Evolutionary conservation across 257 asterid species (phyloP).

Genomic region (Thymus quinquecostatus): DNA sequence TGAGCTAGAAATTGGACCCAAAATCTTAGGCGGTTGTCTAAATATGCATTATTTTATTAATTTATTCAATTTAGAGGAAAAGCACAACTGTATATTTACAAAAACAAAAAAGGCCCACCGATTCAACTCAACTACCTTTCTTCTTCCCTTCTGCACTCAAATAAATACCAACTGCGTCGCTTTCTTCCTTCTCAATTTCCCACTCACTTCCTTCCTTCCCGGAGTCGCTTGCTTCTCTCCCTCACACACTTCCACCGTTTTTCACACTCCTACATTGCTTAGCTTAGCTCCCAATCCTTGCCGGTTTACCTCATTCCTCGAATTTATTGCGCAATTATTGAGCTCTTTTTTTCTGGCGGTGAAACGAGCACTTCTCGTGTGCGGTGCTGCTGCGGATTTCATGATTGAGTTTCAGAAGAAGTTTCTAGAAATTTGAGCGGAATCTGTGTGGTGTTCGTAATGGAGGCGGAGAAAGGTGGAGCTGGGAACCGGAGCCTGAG

Average conservation of each 20-base stretch:
- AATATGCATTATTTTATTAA: background rate
- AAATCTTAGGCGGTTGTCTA: background rate
- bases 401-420: slow-evolving; percentile 22
- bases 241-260: slow-evolving; percentile 34
- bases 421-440: slow-evolving; percentile 18
- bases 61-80: background rate
- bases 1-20: no score
- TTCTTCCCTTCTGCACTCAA: slow-evolving; percentile 25
- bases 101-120: slow-evolving; percentile 25
- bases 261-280: slow-evolving; percentile 30
- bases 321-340: slow-evolving; percentile 28
- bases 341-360: background rate
- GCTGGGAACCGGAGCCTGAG: slow-evolving; percentile 51
- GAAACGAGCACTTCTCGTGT: background rate
- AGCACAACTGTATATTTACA: background rate
- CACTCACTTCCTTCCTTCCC: slow-evolving; percentile 48
- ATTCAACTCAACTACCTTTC: slow-evolving; percentile 38
- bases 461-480: slow-evolving; percentile 56
- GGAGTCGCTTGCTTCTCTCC: slow-evolving; percentile 55
- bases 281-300: slow-evolving; percentile 38
- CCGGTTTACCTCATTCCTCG: slow-evolving; percentile 2
- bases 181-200: slow-evolving; percentile 47
- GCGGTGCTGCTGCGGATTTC: slow-evolving; percentile 27
- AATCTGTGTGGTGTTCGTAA: slow-evolving; percentile 21
- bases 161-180: slow-evolving; percentile 55